Base-by-base conservation (phyloP, 805 yeast species). In the Cyberlindnera subsufficiens region DNA sequence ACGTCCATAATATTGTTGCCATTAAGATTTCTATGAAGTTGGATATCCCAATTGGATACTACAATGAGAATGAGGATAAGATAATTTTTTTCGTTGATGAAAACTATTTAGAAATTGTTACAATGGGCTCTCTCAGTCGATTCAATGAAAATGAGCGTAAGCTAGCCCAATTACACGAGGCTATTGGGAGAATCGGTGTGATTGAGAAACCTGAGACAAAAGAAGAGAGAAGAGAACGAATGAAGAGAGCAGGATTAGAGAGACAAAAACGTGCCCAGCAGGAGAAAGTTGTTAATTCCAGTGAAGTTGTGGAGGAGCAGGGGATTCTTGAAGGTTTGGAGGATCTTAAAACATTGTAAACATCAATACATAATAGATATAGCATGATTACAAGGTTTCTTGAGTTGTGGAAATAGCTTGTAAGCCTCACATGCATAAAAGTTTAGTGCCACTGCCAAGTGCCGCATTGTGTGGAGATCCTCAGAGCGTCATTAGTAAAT, bases 1-100 rank as follows among this genome's bases (percentile, higher is more conserved):
- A 95, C 7, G 71, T 80, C 27, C 86, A 87, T 53, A 76, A 78
- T 51, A 69, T 82, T 11, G 95, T 88, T 6, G 96, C 89, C 0
- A 75, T 88, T 16, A 68, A 96, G 49, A 83, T 78, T 1, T 79
- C 87, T 5, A 79, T 88, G 44, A 77, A 77, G 47, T 60, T 88
- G 19, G 96, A 88, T 57, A 69, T 81, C 0, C 96, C 96, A 1
- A 75, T 87, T 29, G 96, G 90, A 0, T 76, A 64, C 51, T 59
- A 72, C 11, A 56, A 63, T 17, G 66, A 64, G 5, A 53, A 46
- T 1, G 65, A 64, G 4, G 54, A 47, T 1, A 43, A 54, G 13
- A 50, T 72, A 17, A 54, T 61, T 1, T 52, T 72, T 13, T 60
- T 81, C 38, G 93, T 86, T 0, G 54, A 66, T 19, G 65, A 67